Evolutionary conservation across 139 green algal species (phyloP).

Genomic region (Chlorella sp.): DNA sequence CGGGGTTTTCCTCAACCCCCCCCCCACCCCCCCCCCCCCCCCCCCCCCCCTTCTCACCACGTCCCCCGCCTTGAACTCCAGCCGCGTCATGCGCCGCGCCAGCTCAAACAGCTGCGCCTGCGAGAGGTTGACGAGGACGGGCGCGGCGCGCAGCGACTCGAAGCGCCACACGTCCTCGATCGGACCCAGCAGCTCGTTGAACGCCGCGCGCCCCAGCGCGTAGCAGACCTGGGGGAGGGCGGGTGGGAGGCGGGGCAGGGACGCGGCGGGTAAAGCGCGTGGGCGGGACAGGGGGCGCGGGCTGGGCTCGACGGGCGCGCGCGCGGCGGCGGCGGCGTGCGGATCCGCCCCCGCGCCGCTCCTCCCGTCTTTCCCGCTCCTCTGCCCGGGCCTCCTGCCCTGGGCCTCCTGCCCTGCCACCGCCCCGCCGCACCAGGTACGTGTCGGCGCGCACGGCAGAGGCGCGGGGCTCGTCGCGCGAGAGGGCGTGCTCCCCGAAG

Average conservation of each 20-base stretch:
- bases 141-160: conserved; percentile 80
- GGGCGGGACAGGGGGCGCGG: too few species aligned
- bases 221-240: too few species aligned
- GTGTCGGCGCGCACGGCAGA: conserved; percentile 49
- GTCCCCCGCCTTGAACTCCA: conserved; percentile 26
- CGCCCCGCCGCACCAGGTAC: conserved; percentile 53
- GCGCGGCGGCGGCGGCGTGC: too few species aligned
- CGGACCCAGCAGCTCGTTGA: conserved; percentile 85
- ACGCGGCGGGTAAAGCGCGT: too few species aligned
- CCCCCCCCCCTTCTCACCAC: conserved; percentile 40
- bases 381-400: too few species aligned
- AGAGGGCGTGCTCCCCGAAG: conserved; percentile 84
- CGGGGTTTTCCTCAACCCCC: too few species aligned
- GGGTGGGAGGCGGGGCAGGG: too few species aligned
- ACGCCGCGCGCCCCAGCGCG: conserved; percentile 56
- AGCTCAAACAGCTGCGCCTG: conserved; percentile 84
- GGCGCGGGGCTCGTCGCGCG: conserved; percentile 49
- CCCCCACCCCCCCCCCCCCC: too few species aligned
- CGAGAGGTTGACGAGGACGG: conserved; percentile 73
- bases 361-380: too few species aligned
- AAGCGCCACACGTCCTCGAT: conserved; percentile 84
- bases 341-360: too few species aligned
- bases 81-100: conserved; percentile 55
- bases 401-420: too few species aligned
- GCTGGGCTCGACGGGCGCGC: too few species aligned